Evolutionary conservation across 352 stramenopile species (phyloP), one percentile per base, ranked within the genome.

Genomic region (Globisporangium carolinianum): DNA sequence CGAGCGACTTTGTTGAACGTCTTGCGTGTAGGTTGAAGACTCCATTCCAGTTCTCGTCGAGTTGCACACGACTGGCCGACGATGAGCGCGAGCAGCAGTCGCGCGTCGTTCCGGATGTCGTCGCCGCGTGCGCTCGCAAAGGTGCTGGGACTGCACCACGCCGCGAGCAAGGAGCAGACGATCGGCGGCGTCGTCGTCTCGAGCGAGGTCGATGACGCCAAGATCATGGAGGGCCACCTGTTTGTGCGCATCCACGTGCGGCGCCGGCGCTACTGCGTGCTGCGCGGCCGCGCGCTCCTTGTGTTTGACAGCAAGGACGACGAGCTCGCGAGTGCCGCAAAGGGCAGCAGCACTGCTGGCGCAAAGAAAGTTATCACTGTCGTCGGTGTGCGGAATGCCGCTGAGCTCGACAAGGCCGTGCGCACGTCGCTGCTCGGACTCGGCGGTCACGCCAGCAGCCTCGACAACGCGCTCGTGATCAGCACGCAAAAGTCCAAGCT

Each of bases 401-500:
- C 77, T 47, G 70, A 85, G 17, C 68, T 92, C 42, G 79, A 89
- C 37, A 75, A 78, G 45, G 66, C 61, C 9, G 75, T 86, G 15
- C 69, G 76, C 18, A 53, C 66, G 9, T 65, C 74, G 49, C 60
- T 92, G 17, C 60, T 91, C 18, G 80, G 82, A 1, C 72, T 67
- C 9, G 48, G 59, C 9, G 62, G 43, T 38, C 50, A 53, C 18
- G 43, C n/a, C 4, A 69, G 14, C 4, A 69, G 10, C 15, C 62
- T 78, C 11, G 75, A 88, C 17, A 84, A 90, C 49, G 68, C 69
- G 42, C 58, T 92, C 18, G 67, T 89, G 37, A 73, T 90, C 57
- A 90, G 70, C 53, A 86, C 80, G 7, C 62, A 76, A 14, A 90
- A 89, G 61, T 89, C 80, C 11, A 90, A 90, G 55, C 57, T 89